These are phyloP conservation scores for Pichia cabralensis DNA, from an alignment of 805 yeast species.

Conservation along the genomic window DNA sequence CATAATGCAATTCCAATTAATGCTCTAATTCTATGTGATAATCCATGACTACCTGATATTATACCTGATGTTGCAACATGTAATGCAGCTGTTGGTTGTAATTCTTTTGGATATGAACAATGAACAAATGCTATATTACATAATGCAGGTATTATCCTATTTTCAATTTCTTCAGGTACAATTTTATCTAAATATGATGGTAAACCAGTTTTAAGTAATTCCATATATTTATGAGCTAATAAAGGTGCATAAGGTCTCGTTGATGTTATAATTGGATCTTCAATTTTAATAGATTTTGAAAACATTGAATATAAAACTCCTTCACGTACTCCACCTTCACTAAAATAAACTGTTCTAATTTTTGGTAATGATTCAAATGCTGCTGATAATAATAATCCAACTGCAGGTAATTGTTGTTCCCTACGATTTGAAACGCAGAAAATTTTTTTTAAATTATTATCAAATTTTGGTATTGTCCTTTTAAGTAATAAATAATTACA, in stretches of 20 bases:
- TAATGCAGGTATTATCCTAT: slow-evolving; percentile 58
- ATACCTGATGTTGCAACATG: slow-evolving; percentile 67
- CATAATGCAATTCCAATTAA: slow-evolving; percentile 64
- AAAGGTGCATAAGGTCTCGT: slow-evolving; percentile 66
- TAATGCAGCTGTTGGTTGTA: slow-evolving; percentile 66
- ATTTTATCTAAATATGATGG: slow-evolving; percentile 33
- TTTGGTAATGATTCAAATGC: slow-evolving; percentile 52
- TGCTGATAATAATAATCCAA: slow-evolving; percentile 51
- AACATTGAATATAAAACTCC: slow-evolving; percentile 59
- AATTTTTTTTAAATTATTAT: slow-evolving; percentile 23
- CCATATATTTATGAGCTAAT: slow-evolving; percentile 46
- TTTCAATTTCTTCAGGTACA: slow-evolving; percentile 48
- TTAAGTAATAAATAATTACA: slow-evolving; percentile 43
- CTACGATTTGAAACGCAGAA: slow-evolving; percentile 60
- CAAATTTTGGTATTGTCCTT: slow-evolving; percentile 33
- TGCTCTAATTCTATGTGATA: slow-evolving; percentile 63
- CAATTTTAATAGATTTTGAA: slow-evolving; percentile 45
- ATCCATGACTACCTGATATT: slow-evolving; percentile 66
- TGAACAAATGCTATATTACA: slow-evolving; percentile 71
- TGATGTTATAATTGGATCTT: slow-evolving; percentile 63
- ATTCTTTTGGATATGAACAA: slow-evolving; percentile 65
- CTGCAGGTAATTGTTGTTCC: slow-evolving; percentile 60
- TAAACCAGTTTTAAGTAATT: slow-evolving; percentile 43
- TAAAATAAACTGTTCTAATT: slow-evolving; percentile 53
- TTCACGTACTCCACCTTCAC: slow-evolving; percentile 73